A percentile compares a stretch with the other conserved stretches of the same genome.
Evolutionary conservation across 1,139 yeast genomes (phyloP).

Genomic region (Taphrina confusa): DNA sequence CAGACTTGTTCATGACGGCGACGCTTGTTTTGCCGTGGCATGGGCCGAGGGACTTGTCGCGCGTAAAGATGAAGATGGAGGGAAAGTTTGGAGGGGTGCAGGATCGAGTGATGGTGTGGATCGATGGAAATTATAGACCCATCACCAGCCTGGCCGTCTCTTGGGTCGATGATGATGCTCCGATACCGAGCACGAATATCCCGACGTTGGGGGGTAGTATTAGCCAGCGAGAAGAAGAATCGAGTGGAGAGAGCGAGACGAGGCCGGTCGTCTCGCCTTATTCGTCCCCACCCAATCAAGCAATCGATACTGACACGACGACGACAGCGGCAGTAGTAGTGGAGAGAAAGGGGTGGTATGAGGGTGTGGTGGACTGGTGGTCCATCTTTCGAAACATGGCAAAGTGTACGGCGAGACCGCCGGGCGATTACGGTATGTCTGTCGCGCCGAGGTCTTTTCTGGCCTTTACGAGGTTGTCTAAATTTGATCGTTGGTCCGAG

Average conservation of each 20-base stretch:
- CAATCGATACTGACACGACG: background rate
- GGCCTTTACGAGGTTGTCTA: conserved; percentile 18
- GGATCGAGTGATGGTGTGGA: conserved; percentile 21
- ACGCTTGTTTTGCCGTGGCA: conserved; percentile 7
- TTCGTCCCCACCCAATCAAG: background rate
- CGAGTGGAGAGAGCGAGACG: background rate
- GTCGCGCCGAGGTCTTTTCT: conserved; percentile 2
- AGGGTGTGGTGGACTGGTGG: conserved; percentile 18
- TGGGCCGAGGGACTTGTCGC: conserved; percentile 5
- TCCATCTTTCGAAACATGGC: conserved; percentile 8
- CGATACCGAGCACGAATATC: background rate
- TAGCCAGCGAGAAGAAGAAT: background rate
- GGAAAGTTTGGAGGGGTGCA: conserved; percentile 2
- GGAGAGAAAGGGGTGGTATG: conserved; percentile 10
- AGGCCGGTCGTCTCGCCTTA: background rate
- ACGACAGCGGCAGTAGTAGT: background rate
- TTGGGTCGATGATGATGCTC: conserved; percentile 1
- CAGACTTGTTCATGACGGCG: conserved; percentile 15
- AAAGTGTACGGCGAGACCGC: background rate
- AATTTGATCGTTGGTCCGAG: conserved; percentile 8
- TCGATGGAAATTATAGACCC: conserved; percentile 19
- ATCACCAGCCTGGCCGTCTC: background rate
- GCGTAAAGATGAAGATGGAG: conserved; percentile 19
- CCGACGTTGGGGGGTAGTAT: background rate
- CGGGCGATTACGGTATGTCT: conserved; percentile 19